Base-by-base conservation (phyloP, 352 stramenopile species). In the Phytophthora hybrid region DNA sequence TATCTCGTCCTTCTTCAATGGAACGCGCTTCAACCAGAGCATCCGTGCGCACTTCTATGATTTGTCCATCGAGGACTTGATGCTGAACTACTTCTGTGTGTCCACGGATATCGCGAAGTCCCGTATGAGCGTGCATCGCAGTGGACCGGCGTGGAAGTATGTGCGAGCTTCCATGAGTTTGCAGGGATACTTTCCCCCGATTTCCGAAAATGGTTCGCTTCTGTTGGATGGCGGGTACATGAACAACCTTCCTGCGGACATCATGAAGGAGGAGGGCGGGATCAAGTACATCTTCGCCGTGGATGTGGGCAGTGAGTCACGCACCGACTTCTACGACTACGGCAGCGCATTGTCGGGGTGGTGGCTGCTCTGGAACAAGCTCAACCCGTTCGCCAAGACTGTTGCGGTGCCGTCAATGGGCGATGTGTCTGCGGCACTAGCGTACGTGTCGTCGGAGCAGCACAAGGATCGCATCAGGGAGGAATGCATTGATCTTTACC, bases 61-160 rank as follows among this genome's bases (percentile, higher is more conserved):
- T 59, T 75, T 95, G 10, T 83, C 78, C 4, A 96, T 97, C 37
- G 89, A 97, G 74, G 94, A 98, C 71, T 74, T 97, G 52, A 93
- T 97, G 87, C 79, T 98, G 4, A 96, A 96, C 41, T 98, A 96
- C 76, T 98, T 98, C 57, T 98, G 93, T 70, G 88, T 98, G 29
- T 92, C 91, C 8, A 98, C 94, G 8, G 94, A 98, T 70, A 95
- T 98, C 59, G 93, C 92, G 21, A 95, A 96, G 71, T 93, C 85
- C 10, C 79, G 85, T 34, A 94, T 95, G 85, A 93, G 86, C 49
- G 85, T 98, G 7, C 93, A 98, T 53, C 85, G 87, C 7, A 95
- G 90, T 41, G 95, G 95, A 11, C 80, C 74, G 0, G 83, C 94
- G 0, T 98, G 93, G 93, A 95, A 96, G 57, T 98, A 96, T 59